Percentiles rank a stretch among this genome's conserved stretches.
phyloP scores from a whole-genome alignment of 257 asterid genomes.

The Ocimum tenuiflorum region DNA sequence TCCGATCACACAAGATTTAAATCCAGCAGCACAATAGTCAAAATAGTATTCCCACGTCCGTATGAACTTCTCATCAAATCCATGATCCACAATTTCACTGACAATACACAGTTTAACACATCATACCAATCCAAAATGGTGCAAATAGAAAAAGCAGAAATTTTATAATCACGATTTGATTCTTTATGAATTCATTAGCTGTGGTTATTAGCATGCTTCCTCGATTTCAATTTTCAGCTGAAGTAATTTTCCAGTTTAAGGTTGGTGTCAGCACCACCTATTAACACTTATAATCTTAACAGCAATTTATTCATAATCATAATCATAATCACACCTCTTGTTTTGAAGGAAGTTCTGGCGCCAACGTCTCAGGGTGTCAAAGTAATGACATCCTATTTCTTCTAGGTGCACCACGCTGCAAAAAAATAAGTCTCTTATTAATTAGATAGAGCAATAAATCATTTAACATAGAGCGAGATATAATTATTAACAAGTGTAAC shows the following conservation, averaged over 20 bases:
- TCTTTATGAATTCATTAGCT: too few relatives aligned
- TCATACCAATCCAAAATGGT: too few relatives aligned
- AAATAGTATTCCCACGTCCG: conserved; percentile 65
- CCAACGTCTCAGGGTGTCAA: conserved; percentile 50
- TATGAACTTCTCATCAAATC: conserved; percentile 54
- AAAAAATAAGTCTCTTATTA: not conserved
- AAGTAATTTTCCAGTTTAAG: too few relatives aligned
- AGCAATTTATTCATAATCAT: too few relatives aligned
- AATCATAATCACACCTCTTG: conserved; percentile 24
- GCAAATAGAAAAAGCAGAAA: too few relatives aligned
- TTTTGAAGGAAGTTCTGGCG: conserved; percentile 42
- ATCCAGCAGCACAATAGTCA: conserved; percentile 54
- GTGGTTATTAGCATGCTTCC: too few relatives aligned
- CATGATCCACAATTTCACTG: conserved; percentile 40
- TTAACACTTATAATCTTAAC: too few relatives aligned
- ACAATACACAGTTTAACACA: not conserved
- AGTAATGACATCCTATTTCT: conserved; percentile 53
- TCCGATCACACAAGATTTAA: conserved; percentile 41
- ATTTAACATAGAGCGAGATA: not conserved
- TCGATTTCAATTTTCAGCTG: too few relatives aligned
- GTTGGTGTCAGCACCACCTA: too few relatives aligned
- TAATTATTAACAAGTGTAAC: not conserved
- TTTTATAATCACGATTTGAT: too few relatives aligned
- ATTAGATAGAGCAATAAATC: not conserved
- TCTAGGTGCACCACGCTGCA: conserved; percentile 62